Conservation (phyloP, 1,139 yeast genomes). For the Yueomyces sp. region DNA sequence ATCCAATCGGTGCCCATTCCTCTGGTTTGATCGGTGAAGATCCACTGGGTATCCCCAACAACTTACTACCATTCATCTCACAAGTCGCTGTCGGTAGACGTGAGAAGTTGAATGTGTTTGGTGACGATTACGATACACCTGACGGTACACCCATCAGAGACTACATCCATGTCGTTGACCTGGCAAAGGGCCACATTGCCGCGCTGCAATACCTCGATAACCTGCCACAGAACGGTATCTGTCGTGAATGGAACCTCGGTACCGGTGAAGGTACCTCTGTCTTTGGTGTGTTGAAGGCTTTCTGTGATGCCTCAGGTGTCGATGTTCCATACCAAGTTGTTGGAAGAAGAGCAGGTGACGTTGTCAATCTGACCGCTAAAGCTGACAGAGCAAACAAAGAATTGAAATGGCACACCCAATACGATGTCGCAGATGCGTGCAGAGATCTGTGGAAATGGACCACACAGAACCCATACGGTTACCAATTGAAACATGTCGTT, state of each 20-base stretch:
- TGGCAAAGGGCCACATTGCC: constrained; percentile 70
- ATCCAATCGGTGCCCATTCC: constrained; percentile 81
- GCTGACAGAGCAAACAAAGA: constrained; percentile 56
- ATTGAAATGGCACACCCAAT: constrained; percentile 51
- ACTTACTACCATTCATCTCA: constrained; percentile 61
- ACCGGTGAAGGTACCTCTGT: constrained; percentile 74
- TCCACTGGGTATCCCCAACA: constrained; percentile 68
- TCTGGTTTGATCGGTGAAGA: constrained; percentile 73
- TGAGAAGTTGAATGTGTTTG: constrained; percentile 51
- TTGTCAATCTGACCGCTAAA: constrained; percentile 60
- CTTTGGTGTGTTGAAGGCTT: constrained; percentile 56
- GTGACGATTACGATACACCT: constrained; percentile 53
- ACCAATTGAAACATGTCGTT: constrained; percentile 22
- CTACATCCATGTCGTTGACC: constrained; percentile 70
- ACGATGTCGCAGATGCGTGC: constrained; percentile 53
- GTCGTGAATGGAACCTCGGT: constrained; percentile 76
- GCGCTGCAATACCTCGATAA: constrained; percentile 49
- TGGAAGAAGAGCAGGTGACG: constrained; percentile 70
- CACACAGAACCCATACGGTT: constrained; percentile 55
- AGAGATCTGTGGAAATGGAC: constrained; percentile 73
- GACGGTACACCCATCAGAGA: constrained; percentile 81
- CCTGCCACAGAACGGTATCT: constrained; percentile 33
- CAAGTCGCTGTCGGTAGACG: constrained; percentile 70
- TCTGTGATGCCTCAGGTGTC: constrained; percentile 56
- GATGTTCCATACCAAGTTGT: constrained; percentile 53